Percentiles rank a stretch among this genome's conserved stretches.
Evolutionary conservation across 2,329 filamentous ascomycete genomes (phyloP).

Genomic region (Penicillium sp.): DNA sequence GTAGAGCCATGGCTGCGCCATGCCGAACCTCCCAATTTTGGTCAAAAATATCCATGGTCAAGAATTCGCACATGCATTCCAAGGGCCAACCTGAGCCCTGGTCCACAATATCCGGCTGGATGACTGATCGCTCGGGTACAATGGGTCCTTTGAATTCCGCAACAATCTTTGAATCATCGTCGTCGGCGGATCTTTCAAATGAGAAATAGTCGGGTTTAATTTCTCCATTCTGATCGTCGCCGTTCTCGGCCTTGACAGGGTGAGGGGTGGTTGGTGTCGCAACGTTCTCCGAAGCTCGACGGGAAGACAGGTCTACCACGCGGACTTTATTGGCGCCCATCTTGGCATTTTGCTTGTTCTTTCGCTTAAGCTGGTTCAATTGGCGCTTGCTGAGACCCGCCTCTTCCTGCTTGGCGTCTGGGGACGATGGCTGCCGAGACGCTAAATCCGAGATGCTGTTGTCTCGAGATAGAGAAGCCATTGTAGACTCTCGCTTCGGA

Average conservation of each 20-base stretch:
- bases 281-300: conserved; percentile 64
- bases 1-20: conserved; percentile 89
- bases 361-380: conserved; percentile 90
- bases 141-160: conserved; percentile 90
- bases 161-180: conserved; percentile 89
- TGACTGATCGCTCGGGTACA: conserved; percentile 78
- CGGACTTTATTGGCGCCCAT: conserved; percentile 86
- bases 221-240: conserved; percentile 58
- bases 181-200: conserved; percentile 73
- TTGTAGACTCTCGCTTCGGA: conserved; percentile 53
- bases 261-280: conserved; percentile 59
- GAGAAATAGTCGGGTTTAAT: conserved; percentile 84
- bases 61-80: conserved; percentile 87
- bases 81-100: conserved; percentile 90
- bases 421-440: conserved; percentile 46
- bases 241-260: conserved; percentile 61
- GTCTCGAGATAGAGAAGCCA: conserved; percentile 41
- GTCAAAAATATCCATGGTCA: conserved; percentile 92
- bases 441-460: conserved; percentile 47
- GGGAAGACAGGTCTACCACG: conserved; percentile 79
- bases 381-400: conserved; percentile 83
- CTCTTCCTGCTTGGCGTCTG: conserved; percentile 60
- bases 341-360: conserved; percentile 86
- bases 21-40: conserved; percentile 93
- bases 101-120: conserved; percentile 73